phyloP scores from a whole-genome alignment of 2,329 filamentous ascomycete species.

The Colletotrichum ledebouriae region DNA sequence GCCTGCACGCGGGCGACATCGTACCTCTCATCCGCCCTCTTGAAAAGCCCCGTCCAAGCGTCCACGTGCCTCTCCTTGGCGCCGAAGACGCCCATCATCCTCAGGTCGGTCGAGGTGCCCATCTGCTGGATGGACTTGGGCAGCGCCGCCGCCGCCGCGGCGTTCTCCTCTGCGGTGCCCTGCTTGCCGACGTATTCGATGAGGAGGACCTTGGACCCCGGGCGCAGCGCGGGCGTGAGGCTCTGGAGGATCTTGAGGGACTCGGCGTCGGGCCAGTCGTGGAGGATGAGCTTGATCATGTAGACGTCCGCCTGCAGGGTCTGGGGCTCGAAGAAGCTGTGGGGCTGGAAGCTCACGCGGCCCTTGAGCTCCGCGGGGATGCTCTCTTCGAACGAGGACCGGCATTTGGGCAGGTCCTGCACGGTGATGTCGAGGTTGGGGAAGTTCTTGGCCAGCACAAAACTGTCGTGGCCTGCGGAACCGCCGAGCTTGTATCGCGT shows the following conservation, averaged over 20 bases:
- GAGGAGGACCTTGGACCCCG: conserved; percentile 56
- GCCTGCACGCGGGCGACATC: conserved; percentile 54
- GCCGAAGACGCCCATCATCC: conserved; percentile 65
- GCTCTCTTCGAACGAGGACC: conserved; percentile 52
- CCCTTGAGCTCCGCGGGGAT: conserved; percentile 50
- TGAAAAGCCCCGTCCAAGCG: conserved; percentile 61
- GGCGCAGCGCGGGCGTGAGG: conserved; percentile 59
- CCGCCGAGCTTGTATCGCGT: conserved; percentile 54
- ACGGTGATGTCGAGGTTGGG: conserved; percentile 58
- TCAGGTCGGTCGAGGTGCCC: conserved; percentile 60
- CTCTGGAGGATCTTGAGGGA: conserved; percentile 56
- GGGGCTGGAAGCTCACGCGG: conserved; percentile 53
- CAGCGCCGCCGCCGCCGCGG: conserved; percentile 45
- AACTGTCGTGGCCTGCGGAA: conserved; percentile 57
- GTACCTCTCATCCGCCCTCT: conserved; percentile 60
- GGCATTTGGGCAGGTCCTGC: conserved; percentile 58
- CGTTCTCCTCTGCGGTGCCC: conserved; percentile 44
- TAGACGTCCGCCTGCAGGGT: conserved; percentile 61
- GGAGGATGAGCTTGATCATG: conserved; percentile 67
- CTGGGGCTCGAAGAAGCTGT: conserved; percentile 57
- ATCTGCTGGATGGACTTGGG: conserved; percentile 55
- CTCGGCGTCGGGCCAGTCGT: conserved; percentile 67
- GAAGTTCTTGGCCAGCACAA: conserved; percentile 56
- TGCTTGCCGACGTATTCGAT: conserved; percentile 56
- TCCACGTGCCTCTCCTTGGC: conserved; percentile 59